These are phyloP conservation scores for Curvularia verruculosa DNA, from an alignment of 2,329 filamentous ascomycete genomes.

Conservation along the genomic window DNA sequence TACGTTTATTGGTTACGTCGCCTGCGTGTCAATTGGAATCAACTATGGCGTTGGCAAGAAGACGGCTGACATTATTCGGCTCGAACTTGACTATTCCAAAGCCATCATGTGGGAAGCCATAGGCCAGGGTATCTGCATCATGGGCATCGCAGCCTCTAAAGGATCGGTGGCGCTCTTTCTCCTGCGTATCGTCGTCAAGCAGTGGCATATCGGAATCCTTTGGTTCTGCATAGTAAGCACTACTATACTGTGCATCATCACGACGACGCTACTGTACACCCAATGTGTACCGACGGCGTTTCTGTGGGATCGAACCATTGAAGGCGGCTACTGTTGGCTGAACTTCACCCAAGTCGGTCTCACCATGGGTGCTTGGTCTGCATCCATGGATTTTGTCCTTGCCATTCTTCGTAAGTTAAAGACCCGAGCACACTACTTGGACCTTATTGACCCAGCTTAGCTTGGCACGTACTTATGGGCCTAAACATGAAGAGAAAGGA, in stretches of 20 bases:
- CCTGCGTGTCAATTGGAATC: conserved; percentile 33
- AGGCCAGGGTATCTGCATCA: conserved; percentile 40
- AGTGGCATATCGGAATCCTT: conserved; percentile 38
- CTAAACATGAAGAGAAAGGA: conserved; percentile 47
- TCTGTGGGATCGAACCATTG: conserved; percentile 36
- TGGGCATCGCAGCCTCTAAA: conserved; percentile 42
- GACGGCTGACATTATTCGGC: conserved; percentile 24
- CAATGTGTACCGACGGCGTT: conserved; percentile 37
- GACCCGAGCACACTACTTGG: no score
- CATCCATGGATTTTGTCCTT: conserved; percentile 44
- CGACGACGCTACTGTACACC: conserved; percentile 34
- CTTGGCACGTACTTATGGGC: conserved; percentile 42
- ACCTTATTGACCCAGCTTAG: conserved; percentile 5
- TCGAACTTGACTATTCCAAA: conserved; percentile 33
- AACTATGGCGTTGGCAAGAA: conserved; percentile 37
- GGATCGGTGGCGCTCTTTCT: conserved; percentile 41
- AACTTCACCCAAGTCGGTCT: conserved; percentile 37
- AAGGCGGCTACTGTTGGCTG: conserved; percentile 35
- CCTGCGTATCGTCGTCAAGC: conserved; percentile 37
- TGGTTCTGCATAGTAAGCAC: conserved; percentile 41
- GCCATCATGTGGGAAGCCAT: conserved; percentile 43
- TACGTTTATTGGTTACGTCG: conserved; percentile 36
- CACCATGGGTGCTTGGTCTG: conserved; percentile 43
- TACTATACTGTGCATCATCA: conserved; percentile 34
- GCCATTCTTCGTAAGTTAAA: conserved; percentile 36